These are phyloP conservation scores for Globisporangium parvum DNA, from an alignment of 352 stramenopile species.

Conservation along the genomic window DNA sequence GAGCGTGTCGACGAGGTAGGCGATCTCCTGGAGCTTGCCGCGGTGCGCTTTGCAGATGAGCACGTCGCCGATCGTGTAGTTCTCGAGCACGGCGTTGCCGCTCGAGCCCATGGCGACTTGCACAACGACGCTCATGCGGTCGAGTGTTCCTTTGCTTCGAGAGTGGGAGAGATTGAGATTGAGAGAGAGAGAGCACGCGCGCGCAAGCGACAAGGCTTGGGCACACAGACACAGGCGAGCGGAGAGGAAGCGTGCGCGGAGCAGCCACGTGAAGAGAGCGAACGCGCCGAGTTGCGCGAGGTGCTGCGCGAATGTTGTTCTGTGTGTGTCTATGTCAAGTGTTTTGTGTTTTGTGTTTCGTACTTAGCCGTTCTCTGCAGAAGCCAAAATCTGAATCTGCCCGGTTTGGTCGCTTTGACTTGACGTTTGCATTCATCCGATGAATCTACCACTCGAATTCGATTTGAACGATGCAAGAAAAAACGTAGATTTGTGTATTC, in stretches of 20 bases:
- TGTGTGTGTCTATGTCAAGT: too few relatives aligned
- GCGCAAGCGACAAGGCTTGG: not conserved
- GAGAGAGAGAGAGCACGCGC: not conserved
- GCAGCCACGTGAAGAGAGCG: not conserved
- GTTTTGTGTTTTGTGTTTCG: too few relatives aligned
- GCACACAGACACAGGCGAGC: not conserved
- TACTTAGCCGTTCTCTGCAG: too few relatives aligned
- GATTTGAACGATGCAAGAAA: too few relatives aligned
- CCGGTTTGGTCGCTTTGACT: too few relatives aligned
- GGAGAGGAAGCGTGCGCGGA: not conserved
- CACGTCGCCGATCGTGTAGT: slow-evolving; percentile 80
- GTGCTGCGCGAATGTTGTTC: too few relatives aligned
- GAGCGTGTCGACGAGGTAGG: slow-evolving; percentile 67
- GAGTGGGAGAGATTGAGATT: too few relatives aligned
- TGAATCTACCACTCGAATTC: too few relatives aligned
- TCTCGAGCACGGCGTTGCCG: slow-evolving; percentile 51
- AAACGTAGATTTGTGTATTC: too few relatives aligned
- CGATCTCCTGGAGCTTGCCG: slow-evolving; percentile 75
- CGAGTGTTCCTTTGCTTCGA: not conserved
- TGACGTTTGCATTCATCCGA: too few relatives aligned
- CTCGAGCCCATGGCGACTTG: slow-evolving; percentile 51
- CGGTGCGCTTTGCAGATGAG: slow-evolving; percentile 83
- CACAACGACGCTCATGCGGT: slow-evolving; percentile 55
- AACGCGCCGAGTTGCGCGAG: too few relatives aligned
- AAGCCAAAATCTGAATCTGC: too few relatives aligned